Evolutionary conservation across 2,329 filamentous ascomycete species (phyloP).

Genomic region (Pseudogymnoascus sp.): DNA sequence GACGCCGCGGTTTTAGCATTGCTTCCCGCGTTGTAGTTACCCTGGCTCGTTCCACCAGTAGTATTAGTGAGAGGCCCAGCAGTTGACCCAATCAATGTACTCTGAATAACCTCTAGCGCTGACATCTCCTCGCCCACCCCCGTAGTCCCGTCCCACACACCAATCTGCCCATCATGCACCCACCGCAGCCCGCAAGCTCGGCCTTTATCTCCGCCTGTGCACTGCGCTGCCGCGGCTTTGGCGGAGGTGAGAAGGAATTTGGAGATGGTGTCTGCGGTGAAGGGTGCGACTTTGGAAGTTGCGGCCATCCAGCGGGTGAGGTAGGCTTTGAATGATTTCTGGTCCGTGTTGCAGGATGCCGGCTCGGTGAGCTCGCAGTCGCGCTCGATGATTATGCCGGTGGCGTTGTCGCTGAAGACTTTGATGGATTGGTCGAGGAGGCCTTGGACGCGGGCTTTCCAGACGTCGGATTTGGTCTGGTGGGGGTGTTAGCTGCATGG

Average conservation of each 20-base stretch:
- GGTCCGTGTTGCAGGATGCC: constrained; percentile 50
- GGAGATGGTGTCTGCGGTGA: constrained; percentile 41
- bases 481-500: constrained; percentile 9
- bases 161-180: constrained; percentile 32
- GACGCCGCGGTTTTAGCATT: neutral
- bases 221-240: constrained; percentile 46
- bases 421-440: constrained; percentile 30
- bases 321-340: constrained; percentile 60
- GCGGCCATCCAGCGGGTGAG: constrained; percentile 53
- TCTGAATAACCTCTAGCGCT: constrained; percentile 44
- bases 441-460: constrained; percentile 31
- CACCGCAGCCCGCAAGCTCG: constrained; percentile 37
- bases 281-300: constrained; percentile 51
- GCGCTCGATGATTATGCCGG: constrained; percentile 51
- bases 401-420: constrained; percentile 34
- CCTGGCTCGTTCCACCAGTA: constrained; percentile 44
- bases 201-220: constrained; percentile 40
- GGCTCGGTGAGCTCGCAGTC: constrained; percentile 47
- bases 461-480: constrained; percentile 33
- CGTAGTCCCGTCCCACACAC: constrained; percentile 33
- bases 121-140: constrained; percentile 53
- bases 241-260: constrained; percentile 46
- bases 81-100: constrained; percentile 29
- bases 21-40: constrained; percentile 29
- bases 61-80: constrained; percentile 36